These are phyloP conservation scores for Camelina hispida DNA, from an alignment of 345 rosid genomes.

Conservation along the genomic window DNA sequence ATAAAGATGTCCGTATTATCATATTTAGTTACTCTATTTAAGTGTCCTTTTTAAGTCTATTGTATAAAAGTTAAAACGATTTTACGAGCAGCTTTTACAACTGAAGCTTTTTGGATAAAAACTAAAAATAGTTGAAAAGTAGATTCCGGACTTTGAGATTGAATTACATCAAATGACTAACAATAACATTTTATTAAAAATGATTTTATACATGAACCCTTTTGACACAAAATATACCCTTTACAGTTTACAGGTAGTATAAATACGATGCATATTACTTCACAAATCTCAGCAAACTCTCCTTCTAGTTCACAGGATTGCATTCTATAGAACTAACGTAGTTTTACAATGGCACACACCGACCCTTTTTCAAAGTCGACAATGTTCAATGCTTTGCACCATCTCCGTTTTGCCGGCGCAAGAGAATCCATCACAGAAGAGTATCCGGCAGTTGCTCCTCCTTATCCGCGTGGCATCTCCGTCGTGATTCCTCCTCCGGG, in stretches of 20 bases:
- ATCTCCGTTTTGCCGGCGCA: background rate
- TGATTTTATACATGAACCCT: background rate
- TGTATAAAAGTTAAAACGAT: conserved; percentile 21
- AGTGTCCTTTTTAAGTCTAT: background rate
- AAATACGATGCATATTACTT: no score
- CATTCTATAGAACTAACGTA: no score
- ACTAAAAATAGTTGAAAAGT: background rate
- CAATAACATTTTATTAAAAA: background rate
- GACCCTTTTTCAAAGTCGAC: background rate
- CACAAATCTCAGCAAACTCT: no score
- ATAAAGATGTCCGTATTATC: conserved; percentile 1
- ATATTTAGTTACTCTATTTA: background rate
- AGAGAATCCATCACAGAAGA: background rate
- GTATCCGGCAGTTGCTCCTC: background rate
- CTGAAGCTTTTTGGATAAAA: background rate
- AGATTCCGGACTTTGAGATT: background rate
- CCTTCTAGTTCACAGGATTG: no score
- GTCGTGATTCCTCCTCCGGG: background rate
- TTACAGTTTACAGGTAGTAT: no score
- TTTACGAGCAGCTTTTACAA: background rate
- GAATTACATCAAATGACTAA: background rate
- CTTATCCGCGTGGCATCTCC: background rate
- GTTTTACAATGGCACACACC: no score
- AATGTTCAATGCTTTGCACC: background rate
- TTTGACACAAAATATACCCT: background rate